Base-by-base conservation (phyloP, 2,329 filamentous ascomycete genomes). In the Penicillium sp. region DNA sequence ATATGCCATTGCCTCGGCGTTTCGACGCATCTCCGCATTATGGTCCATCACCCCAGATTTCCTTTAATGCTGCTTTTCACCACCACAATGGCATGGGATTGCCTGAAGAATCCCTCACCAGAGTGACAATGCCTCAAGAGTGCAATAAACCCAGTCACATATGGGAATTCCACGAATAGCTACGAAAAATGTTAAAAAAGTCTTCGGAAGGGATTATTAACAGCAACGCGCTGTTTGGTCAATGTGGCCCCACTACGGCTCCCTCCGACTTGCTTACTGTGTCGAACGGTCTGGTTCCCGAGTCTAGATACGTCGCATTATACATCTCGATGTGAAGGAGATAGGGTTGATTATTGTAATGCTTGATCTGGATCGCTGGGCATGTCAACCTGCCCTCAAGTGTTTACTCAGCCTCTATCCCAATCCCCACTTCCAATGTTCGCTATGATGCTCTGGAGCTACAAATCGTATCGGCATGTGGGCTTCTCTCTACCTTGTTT, bases 151-250 rank as follows among this genome's bases (percentile, higher is more conserved):
- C 24, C 5, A 27, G 24, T 27, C 5, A 6, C 24, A 6, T 6
- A 27, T 27, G 18, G 13, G 10, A 18, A 16, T 22, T 13, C 5
- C 27, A 38, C 11, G 16, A 1, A 16, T 36, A 5, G 34, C 34
- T 7, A n/a, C 13, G 1, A 6, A 36, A 36, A 7, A n/a, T 36
- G 13, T 14, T 14, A 36, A 36, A 36, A 16, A 36, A n/a, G 34
- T 16, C 34, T 5, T 36, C 34, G 34, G 34, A 36, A 36, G 34
- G 34, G 34, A 50, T 67, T 67, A 68, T 57, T 61, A 68, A 69
- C 65, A 58, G 42, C 27, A 45, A 54, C 36, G 29, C 45, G 47
- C 50, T 66, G 54, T 57, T 63, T 67, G 65, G 66, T 39, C 21
- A 27, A n/a, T 32, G 10, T 5, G 1, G 38, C 45, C 47, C 48